phyloP scores from a whole-genome alignment of 495 filamentous ascomycete genomes.

The Aspergillus haitiensis region DNA sequence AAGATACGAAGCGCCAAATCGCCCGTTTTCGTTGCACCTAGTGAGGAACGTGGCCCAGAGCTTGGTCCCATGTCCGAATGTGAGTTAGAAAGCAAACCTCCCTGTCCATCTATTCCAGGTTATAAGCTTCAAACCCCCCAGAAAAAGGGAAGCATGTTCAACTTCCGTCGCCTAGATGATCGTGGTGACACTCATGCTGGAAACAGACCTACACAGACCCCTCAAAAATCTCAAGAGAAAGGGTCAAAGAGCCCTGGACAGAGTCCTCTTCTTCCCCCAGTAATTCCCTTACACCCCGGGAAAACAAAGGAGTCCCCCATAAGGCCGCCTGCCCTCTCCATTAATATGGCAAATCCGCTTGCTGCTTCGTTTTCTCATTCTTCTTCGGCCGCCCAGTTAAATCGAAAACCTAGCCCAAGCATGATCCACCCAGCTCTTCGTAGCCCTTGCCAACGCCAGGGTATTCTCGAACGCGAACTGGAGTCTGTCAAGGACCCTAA shows the following conservation, averaged over 20 bases:
- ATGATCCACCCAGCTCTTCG: constrained; percentile 27
- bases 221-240: constrained; percentile 16
- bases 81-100: constrained; percentile 15
- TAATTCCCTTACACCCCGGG: too few species aligned
- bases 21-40: background rate
- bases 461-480: constrained; percentile 24
- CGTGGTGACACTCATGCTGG: constrained; percentile 7
- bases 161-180: constrained; percentile 28
- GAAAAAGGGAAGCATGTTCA: constrained; percentile 25
- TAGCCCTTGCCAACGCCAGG: constrained; percentile 18
- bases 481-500: background rate
- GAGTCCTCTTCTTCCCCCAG: constrained; percentile 7
- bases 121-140: constrained; percentile 23
- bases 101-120: constrained; percentile 5
- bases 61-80: background rate
- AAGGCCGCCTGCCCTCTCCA: too few species aligned
- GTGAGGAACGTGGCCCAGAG: background rate
- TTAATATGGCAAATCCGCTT: constrained; percentile 7
- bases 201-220: constrained; percentile 22
- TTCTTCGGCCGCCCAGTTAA: constrained; percentile 5
- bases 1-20: constrained; percentile 7
- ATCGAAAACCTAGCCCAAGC: constrained; percentile 19
- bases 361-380: constrained; percentile 11
- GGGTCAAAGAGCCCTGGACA: constrained; percentile 5
- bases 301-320: too few species aligned